phyloP scores from a whole-genome alignment of 2,329 filamentous ascomycete genomes.

The Aspergillus fijiensis region DNA sequence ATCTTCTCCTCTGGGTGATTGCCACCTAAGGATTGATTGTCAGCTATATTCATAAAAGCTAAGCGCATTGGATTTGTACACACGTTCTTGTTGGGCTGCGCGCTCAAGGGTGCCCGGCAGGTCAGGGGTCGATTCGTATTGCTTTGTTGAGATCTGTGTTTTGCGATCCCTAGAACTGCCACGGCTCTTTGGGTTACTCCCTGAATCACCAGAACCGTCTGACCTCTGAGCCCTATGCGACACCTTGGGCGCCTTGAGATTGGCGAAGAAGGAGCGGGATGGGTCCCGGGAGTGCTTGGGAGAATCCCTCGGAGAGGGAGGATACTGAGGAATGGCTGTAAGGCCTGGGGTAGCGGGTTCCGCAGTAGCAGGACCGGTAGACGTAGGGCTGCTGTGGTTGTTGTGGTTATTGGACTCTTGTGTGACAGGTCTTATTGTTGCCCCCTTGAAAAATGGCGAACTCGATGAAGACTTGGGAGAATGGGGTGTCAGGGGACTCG shows the following conservation, averaged over 20 bases:
- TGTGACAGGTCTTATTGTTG: constrained; percentile 44
- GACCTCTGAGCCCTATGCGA: constrained; percentile 44
- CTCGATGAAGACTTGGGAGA: constrained; percentile 40
- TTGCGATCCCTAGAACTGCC: constrained; percentile 47
- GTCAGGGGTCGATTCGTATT: constrained; percentile 45
- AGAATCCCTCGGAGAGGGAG: constrained; percentile 43
- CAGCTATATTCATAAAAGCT: background rate
- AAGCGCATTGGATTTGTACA: constrained; percentile 7
- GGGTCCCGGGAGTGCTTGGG: constrained; percentile 45
- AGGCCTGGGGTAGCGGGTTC: constrained; percentile 43
- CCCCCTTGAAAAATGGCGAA: constrained; percentile 38
- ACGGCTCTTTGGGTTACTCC: constrained; percentile 42
- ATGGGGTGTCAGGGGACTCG: constrained; percentile 38
- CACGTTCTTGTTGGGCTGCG: constrained; percentile 31
- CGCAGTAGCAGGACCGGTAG: constrained; percentile 24
- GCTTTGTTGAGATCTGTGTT: constrained; percentile 34
- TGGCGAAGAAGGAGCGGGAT: constrained; percentile 49
- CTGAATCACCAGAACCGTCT: constrained; percentile 39
- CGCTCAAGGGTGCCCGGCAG: constrained; percentile 34
- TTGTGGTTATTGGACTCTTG: constrained; percentile 33
- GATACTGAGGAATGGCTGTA: constrained; percentile 47
- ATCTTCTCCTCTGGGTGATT: constrained; percentile 22
- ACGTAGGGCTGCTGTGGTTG: constrained; percentile 31
- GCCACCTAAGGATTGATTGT: constrained; percentile 21
- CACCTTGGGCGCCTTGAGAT: constrained; percentile 48